Percentiles rank a stretch among this genome's conserved stretches.
Conservation (phyloP, 1,139 yeast species). For the Protomyces pachydermus region DNA sequence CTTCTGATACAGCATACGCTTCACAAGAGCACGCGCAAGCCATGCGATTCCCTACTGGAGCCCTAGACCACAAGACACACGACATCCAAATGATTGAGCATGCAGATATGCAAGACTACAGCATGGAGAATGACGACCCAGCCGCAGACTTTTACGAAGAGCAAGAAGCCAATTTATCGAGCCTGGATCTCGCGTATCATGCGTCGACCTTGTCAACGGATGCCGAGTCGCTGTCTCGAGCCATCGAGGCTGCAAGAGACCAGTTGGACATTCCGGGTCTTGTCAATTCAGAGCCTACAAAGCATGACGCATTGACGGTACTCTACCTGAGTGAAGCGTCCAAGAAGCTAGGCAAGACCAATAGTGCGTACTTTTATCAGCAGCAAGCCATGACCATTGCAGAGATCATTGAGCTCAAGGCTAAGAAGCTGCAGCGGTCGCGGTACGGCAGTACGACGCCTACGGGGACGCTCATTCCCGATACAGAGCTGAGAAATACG, state of each 20-base stretch:
- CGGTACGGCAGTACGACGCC: neutral
- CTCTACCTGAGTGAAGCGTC: neutral
- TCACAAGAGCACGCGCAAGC: neutral
- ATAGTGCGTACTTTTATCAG: neutral
- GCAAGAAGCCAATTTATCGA: neutral
- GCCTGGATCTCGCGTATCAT: neutral
- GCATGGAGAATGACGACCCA: neutral
- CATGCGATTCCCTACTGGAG: neutral
- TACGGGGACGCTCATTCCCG: neutral
- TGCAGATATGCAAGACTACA: neutral
- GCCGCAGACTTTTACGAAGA: neutral
- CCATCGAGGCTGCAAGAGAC: neutral
- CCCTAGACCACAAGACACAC: neutral
- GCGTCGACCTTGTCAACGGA: neutral
- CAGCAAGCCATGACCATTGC: neutral
- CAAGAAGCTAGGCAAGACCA: neutral
- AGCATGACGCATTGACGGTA: neutral
- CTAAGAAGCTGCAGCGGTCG: neutral
- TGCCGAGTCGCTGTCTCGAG: neutral
- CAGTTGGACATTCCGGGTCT: neutral
- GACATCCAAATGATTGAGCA: neutral
- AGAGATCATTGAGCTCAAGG: neutral
- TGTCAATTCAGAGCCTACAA: neutral
- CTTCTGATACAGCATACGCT: neutral
- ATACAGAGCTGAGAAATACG: neutral